phyloP scores from a whole-genome alignment of 2,329 filamentous ascomycete species.

The Fusarium penzigii region DNA sequence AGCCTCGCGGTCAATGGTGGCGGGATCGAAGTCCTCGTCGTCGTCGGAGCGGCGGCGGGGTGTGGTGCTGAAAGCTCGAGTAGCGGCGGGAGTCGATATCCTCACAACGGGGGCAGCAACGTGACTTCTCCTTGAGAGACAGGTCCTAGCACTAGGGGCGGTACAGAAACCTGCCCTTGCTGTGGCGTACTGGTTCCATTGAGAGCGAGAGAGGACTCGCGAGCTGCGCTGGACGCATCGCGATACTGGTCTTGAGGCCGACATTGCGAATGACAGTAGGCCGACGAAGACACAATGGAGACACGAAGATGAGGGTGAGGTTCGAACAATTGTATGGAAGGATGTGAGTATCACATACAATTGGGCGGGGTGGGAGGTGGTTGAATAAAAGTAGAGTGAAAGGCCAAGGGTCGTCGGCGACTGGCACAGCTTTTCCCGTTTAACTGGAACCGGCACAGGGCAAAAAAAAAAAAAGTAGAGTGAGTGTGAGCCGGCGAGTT shows the following conservation, averaged over 20 bases:
- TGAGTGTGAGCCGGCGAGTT: conserved; percentile 8
- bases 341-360: neutral
- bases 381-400: conserved; percentile 8
- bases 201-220: conserved; percentile 33
- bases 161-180: conserved; percentile 17
- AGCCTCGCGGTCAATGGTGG: conserved; percentile 76
- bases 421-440: conserved; percentile 21
- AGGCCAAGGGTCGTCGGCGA: conserved; percentile 15
- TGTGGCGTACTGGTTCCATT: conserved; percentile 28
- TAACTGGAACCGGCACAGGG: conserved; percentile 4
- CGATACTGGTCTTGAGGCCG: conserved; percentile 39
- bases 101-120: conserved; percentile 20
- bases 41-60: conserved; percentile 28
- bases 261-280: conserved; percentile 29
- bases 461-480: conserved; percentile 11
- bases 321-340: too few species aligned
- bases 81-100: conserved; percentile 14
- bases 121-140: conserved; percentile 12
- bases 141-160: conserved; percentile 15
- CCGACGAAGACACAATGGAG: conserved; percentile 25
- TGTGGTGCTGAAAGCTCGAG: conserved; percentile 40
- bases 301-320: conserved; percentile 4
- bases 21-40: conserved; percentile 60
- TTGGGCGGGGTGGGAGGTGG: neutral
- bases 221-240: conserved; percentile 42